phyloP scores from a whole-genome alignment of 2,329 filamentous ascomycete genomes.

The Talaromyces sp. region DNA sequence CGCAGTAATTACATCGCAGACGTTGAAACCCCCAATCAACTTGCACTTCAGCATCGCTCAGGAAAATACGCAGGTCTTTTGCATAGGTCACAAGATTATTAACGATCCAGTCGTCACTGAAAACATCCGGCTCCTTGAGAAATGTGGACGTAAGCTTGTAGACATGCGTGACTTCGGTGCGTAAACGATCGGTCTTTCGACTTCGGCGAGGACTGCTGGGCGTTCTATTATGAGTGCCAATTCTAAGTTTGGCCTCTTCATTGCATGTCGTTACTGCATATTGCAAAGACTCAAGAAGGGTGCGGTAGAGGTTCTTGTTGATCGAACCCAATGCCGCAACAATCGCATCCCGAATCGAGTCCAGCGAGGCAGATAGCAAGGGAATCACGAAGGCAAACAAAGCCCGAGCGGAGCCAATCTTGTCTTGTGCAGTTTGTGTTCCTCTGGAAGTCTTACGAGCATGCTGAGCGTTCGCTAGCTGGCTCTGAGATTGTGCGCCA shows the following conservation, averaged over 20 bases:
- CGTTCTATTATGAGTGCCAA: conserved; percentile 71
- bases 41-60: conserved; percentile 92
- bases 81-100: conserved; percentile 84
- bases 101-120: conserved; percentile 84
- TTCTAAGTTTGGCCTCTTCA: conserved; percentile 77
- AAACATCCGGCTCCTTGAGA: conserved; percentile 69
- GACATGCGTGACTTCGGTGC: conserved; percentile 93
- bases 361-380: conserved; percentile 71
- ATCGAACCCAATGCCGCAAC: conserved; percentile 91
- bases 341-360: conserved; percentile 80
- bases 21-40: conserved; percentile 93
- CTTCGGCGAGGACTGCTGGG: conserved; percentile 77
- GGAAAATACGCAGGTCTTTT: conserved; percentile 85
- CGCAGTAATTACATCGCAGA: conserved; percentile 87
- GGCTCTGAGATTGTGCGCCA: conserved; percentile 57
- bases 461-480: conserved; percentile 64
- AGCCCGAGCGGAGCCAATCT: conserved; percentile 80
- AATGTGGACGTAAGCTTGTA: conserved; percentile 93
- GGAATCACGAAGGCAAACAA: conserved; percentile 91
- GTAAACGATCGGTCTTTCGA: conserved; percentile 75
- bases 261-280: conserved; percentile 80
- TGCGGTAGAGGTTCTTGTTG: conserved; percentile 88
- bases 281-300: conserved; percentile 82
- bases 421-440: conserved; percentile 61
- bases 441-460: conserved; percentile 71